A percentile compares a stretch with the other conserved stretches of the same genome.
phyloP scores from a whole-genome alignment of 768 basidiomycete genomes.

The Harrya chromipes region DNA sequence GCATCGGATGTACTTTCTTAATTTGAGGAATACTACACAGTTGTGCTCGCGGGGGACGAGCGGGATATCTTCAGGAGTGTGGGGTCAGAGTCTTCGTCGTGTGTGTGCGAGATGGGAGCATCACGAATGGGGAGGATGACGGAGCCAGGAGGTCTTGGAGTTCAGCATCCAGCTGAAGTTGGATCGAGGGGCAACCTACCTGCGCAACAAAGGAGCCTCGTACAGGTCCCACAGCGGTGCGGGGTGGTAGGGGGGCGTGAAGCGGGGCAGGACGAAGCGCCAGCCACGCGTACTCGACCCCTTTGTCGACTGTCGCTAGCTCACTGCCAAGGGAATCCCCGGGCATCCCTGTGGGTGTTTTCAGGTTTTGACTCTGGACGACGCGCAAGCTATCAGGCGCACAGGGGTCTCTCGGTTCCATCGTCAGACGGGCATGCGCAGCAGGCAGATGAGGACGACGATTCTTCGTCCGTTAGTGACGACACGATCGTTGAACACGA shows the following conservation, averaged over 20 bases:
- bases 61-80: conserved; percentile 15
- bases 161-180: not conserved
- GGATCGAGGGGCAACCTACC: not conserved
- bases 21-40: no score
- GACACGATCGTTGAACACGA: no score
- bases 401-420: conserved; percentile 2
- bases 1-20: no score
- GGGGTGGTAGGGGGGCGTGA: not conserved
- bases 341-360: not conserved
- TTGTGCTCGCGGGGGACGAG: no score
- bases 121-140: conserved; percentile 1
- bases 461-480: no score
- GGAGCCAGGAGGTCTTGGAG: not conserved
- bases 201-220: conserved; percentile 1
- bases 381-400: conserved; percentile 1
- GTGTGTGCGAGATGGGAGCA: not conserved
- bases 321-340: conserved; percentile 9
- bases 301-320: conserved; percentile 24
- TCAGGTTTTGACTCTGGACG: not conserved
- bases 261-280: not conserved
- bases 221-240: not conserved
- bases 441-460: no score
- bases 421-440: conserved; percentile 2
- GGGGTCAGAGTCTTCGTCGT: conserved; percentile 15
- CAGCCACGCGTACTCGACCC: conserved; percentile 21